These are phyloP conservation scores for Calonectria henricotiae DNA, from an alignment of 2,329 filamentous ascomycete species.

Conservation along the genomic window DNA sequence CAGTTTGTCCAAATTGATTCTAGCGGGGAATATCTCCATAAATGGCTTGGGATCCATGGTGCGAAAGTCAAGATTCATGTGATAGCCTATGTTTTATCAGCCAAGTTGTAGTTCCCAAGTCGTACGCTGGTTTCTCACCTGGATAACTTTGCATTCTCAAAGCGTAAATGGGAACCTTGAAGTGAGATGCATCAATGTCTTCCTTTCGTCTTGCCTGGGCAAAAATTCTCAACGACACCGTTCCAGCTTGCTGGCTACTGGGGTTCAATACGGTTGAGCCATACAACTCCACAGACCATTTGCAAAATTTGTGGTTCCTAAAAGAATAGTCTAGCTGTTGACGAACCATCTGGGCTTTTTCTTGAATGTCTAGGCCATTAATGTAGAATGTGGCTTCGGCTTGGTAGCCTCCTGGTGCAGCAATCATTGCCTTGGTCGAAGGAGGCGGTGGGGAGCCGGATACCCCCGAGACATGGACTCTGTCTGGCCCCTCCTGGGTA, in stretches of 20 bases:
- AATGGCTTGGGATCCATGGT: slow-evolving; percentile 63
- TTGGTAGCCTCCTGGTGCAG: slow-evolving; percentile 63
- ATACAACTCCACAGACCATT: slow-evolving; percentile 58
- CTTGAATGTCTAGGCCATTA: slow-evolving; percentile 61
- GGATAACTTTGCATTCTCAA: slow-evolving; percentile 62
- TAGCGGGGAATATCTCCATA: slow-evolving; percentile 62
- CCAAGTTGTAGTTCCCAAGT: neutral
- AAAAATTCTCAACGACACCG: slow-evolving; percentile 65
- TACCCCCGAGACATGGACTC: slow-evolving; percentile 55
- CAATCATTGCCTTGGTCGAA: slow-evolving; percentile 60
- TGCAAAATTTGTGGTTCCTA: slow-evolving; percentile 56
- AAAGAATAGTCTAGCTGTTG: slow-evolving; percentile 58
- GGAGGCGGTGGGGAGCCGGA: slow-evolving; percentile 54
- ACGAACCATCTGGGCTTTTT: slow-evolving; percentile 64
- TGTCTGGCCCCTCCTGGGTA: slow-evolving; percentile 59
- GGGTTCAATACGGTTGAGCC: slow-evolving; percentile 61
- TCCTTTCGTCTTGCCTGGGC: slow-evolving; percentile 62
- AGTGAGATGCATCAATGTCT: slow-evolving; percentile 56
- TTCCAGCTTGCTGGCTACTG: slow-evolving; percentile 64
- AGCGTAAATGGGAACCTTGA: slow-evolving; percentile 59
- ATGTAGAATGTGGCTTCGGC: slow-evolving; percentile 64
- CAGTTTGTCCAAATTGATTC: slow-evolving; percentile 53
- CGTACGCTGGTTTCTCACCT: neutral
- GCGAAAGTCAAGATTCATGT: slow-evolving; percentile 63
- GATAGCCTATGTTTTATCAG: slow-evolving; percentile 54